These are phyloP conservation scores for Niebla homalea DNA, from an alignment of 495 filamentous ascomycete genomes.

Conservation along the genomic window DNA sequence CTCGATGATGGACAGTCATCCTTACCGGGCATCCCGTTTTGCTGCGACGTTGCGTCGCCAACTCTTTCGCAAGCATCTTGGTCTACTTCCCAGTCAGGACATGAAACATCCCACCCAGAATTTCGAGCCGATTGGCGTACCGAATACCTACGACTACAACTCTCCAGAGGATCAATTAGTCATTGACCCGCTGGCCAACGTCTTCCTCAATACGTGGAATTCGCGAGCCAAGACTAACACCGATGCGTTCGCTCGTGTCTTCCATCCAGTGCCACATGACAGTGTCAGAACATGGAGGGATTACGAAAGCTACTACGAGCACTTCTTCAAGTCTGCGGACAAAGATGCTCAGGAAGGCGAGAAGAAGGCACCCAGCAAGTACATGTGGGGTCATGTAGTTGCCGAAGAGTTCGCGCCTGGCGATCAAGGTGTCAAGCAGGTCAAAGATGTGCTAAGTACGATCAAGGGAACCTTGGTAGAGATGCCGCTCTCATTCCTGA, in stretches of 20 bases:
- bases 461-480: slow-evolving; percentile 75
- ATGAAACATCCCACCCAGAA: slow-evolving; percentile 50
- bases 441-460: slow-evolving; percentile 67
- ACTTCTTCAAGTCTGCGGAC: slow-evolving; percentile 51
- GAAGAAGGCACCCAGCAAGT: slow-evolving; percentile 34
- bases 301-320: slow-evolving; percentile 71
- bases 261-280: slow-evolving; percentile 82
- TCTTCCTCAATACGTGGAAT: slow-evolving; percentile 60
- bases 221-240: slow-evolving; percentile 65
- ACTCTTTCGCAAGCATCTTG: slow-evolving; percentile 84
- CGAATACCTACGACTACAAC: slow-evolving; percentile 75
- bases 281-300: slow-evolving; percentile 65
- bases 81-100: slow-evolving; percentile 62
- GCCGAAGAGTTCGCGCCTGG: slow-evolving; percentile 59
- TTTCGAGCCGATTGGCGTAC: slow-evolving; percentile 59
- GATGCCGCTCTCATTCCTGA: slow-evolving; percentile 85
- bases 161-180: slow-evolving; percentile 61
- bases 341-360: slow-evolving; percentile 29
- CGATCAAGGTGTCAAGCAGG: slow-evolving; percentile 46
- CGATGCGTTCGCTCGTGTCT: slow-evolving; percentile 69
- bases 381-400: slow-evolving; percentile 78
- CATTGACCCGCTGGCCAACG: slow-evolving; percentile 55
- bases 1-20: slow-evolving; percentile 56
- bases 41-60: slow-evolving; percentile 72
- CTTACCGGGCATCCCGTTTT: slow-evolving; percentile 63